These are phyloP conservation scores for Dentipellis fragilis DNA, from an alignment of 768 basidiomycete genomes.

Conservation along the genomic window DNA sequence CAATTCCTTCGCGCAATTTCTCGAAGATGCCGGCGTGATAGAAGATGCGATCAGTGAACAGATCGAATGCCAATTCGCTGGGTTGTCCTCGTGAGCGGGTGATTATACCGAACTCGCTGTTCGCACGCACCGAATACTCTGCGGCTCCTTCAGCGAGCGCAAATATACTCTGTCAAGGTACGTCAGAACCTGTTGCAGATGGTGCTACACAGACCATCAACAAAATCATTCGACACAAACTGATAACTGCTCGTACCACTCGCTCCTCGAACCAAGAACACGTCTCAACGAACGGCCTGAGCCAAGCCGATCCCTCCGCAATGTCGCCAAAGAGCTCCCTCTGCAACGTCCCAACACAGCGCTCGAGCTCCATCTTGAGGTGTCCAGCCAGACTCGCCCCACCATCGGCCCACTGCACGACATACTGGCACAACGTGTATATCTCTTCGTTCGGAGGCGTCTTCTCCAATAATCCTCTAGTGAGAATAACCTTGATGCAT, in stretches of 20 bases:
- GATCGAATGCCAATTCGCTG: constrained; percentile 6
- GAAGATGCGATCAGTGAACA: constrained; percentile 5
- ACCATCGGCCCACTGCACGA: constrained; percentile 40
- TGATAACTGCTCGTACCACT: constrained; percentile 19
- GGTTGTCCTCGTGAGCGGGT: not conserved
- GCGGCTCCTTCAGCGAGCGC: constrained; percentile 26
- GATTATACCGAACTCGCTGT: not conserved
- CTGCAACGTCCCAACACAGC: constrained; percentile 33
- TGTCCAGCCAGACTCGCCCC: constrained; percentile 51
- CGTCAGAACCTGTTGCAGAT: constrained; percentile 1
- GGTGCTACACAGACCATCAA: constrained; percentile 23
- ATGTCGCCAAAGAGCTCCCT: constrained; percentile 24
- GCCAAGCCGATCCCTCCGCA: constrained; percentile 38
- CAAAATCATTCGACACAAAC: not conserved
- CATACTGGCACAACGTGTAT: constrained; percentile 44
- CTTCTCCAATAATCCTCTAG: constrained; percentile 13
- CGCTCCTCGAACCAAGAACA: constrained; percentile 58
- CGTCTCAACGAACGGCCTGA: constrained; percentile 40
- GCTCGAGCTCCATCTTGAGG: constrained; percentile 52
- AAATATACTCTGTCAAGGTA: constrained; percentile 2
- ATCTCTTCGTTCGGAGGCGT: constrained; percentile 19
- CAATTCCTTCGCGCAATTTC: not conserved
- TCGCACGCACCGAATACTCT: constrained; percentile 16
- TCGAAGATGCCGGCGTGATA: not conserved
- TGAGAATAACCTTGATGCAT: constrained; percentile 27